These are phyloP conservation scores for Erythrobasidium yunnanense DNA, from an alignment of 768 basidiomycete genomes.

Conservation along the genomic window DNA sequence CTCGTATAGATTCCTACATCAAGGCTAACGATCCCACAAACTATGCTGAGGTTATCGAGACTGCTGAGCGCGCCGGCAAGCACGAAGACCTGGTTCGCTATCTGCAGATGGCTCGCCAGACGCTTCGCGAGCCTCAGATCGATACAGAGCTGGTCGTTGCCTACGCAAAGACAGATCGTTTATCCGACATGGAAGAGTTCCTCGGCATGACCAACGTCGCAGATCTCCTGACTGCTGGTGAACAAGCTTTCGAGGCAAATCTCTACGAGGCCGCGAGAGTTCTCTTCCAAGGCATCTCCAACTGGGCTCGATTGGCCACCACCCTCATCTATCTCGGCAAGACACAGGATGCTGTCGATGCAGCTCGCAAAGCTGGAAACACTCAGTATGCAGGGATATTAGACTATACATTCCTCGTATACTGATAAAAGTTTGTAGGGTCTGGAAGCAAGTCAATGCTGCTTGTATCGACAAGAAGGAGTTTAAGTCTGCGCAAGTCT, in stretches of 20 bases:
- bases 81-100: constrained; percentile 90
- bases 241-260: constrained; percentile 98
- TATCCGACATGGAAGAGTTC: constrained; percentile 99
- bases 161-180: constrained; percentile 75
- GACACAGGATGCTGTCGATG: constrained; percentile 96
- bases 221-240: constrained; percentile 89
- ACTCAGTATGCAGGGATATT: constrained; percentile 80
- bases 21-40: constrained; percentile 91
- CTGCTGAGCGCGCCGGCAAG: constrained; percentile 82
- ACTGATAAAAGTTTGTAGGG: constrained; percentile 48
- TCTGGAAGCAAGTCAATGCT: constrained; percentile 99
- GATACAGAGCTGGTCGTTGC: constrained; percentile 97
- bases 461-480: constrained; percentile 96
- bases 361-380: constrained; percentile 97
- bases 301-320: constrained; percentile 95
- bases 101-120: constrained; percentile 97
- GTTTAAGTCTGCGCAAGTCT: constrained; percentile 96
- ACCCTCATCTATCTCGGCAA: constrained; percentile 97
- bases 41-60: constrained; percentile 90
- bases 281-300: constrained; percentile 90
- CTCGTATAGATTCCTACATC: constrained; percentile 74
- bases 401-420: neutral
- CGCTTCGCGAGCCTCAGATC: constrained; percentile 89
- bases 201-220: constrained; percentile 96
- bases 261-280: constrained; percentile 94